Percentiles rank a stretch among this genome's conserved stretches.
Conservation (phyloP, 2,329 filamentous ascomycete species). For the Diplodia corticola region DNA sequence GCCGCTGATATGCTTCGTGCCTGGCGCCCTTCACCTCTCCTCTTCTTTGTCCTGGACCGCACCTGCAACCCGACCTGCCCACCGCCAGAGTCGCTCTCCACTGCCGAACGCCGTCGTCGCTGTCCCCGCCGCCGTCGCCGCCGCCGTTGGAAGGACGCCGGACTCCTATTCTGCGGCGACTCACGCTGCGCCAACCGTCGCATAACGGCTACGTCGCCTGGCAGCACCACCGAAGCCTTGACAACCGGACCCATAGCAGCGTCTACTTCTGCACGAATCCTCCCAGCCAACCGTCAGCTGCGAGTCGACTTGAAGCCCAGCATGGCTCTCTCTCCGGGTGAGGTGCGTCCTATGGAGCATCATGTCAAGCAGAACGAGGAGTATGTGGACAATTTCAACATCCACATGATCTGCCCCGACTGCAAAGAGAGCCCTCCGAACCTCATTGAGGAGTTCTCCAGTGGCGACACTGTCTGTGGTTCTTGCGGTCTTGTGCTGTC, state of each 20-base stretch:
- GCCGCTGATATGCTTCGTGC: neutral
- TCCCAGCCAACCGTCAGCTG: no score
- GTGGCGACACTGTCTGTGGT: conserved; percentile 87
- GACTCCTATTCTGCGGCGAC: neutral
- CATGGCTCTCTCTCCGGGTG: conserved; percentile 44
- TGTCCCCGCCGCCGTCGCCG: neutral
- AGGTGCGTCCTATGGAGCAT: conserved; percentile 42
- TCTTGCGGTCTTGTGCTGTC: conserved; percentile 89
- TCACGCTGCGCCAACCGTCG: neutral
- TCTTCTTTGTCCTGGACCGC: conserved; percentile 18
- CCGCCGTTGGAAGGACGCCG: conserved; percentile 3
- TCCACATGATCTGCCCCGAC: conserved; percentile 82
- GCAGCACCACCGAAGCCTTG: neutral
- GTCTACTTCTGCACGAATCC: neutral
- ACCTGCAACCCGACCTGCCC: neutral
- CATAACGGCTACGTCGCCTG: neutral
- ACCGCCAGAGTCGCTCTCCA: neutral
- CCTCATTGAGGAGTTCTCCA: conserved; percentile 87
- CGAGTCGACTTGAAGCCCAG: neutral
- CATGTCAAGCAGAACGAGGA: conserved; percentile 40
- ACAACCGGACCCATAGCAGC: neutral
- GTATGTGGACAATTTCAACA: conserved; percentile 84
- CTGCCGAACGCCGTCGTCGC: neutral
- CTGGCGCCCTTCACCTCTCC: neutral
- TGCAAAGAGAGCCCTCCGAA: conserved; percentile 92